phyloP scores from a whole-genome alignment of 2,329 filamentous ascomycete genomes.

The Venturia oleaginea region DNA sequence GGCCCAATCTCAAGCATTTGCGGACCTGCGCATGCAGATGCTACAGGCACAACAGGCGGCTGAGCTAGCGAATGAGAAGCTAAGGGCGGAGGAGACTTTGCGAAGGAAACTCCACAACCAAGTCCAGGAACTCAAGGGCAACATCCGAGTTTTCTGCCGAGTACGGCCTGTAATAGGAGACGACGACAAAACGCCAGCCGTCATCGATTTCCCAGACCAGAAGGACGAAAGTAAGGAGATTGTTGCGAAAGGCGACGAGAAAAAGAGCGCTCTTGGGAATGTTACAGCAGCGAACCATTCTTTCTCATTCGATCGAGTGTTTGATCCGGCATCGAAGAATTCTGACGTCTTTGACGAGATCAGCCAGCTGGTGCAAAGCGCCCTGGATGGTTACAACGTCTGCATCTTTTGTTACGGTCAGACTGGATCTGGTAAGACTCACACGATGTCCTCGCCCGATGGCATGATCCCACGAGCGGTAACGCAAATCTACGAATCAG shows the following conservation, averaged over 20 bases:
- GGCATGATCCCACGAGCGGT: conserved; percentile 95
- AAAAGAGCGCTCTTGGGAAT: conserved; percentile 69
- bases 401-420: conserved; percentile 99
- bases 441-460: conserved; percentile 90
- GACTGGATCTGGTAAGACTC: conserved; percentile 93
- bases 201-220: conserved; percentile 68
- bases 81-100: conserved; percentile 84
- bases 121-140: conserved; percentile 94
- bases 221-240: conserved; percentile 83
- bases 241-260: conserved; percentile 70
- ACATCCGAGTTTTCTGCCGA: conserved; percentile 96
- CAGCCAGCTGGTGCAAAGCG: conserved; percentile 91
- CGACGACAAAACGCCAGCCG: conserved; percentile 56
- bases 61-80: conserved; percentile 64
- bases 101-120: conserved; percentile 92
- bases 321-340: conserved; percentile 69
- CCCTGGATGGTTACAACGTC: conserved; percentile 94
- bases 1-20: conserved; percentile 78
- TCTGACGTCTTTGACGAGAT: conserved; percentile 90
- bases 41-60: conserved; percentile 66
- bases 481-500: conserved; percentile 85
- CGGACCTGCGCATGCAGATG: conserved; percentile 69
- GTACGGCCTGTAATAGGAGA: conserved; percentile 65
- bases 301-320: conserved; percentile 91
- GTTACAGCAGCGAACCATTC: conserved; percentile 69